Conservation (phyloP, 2,329 filamentous ascomycete species). For the Teratosphaeria nubilosa region DNA sequence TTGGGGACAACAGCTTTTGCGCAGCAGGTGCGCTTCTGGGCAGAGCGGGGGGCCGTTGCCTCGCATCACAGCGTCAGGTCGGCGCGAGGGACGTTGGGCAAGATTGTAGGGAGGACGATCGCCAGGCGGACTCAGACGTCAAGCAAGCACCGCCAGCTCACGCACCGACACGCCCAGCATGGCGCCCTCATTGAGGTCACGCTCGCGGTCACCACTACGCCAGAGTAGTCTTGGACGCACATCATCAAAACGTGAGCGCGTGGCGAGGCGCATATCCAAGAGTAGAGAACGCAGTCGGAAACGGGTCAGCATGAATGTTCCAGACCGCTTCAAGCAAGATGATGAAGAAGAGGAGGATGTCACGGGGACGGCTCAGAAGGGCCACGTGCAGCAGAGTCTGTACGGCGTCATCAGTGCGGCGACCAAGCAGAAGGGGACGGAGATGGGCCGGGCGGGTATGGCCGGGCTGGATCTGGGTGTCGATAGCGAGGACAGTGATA, state of each 20-base stretch:
- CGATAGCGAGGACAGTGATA: slow-evolving; percentile 63
- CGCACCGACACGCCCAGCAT: background rate
- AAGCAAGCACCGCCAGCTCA: background rate
- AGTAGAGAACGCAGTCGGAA: background rate
- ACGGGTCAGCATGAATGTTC: slow-evolving; percentile 11
- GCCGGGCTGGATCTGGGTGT: slow-evolving; percentile 66
- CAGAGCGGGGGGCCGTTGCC: background rate
- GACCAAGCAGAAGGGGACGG: slow-evolving; percentile 48
- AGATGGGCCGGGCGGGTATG: background rate
- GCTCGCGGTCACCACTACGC: background rate
- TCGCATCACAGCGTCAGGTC: background rate
- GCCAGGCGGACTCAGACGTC: background rate
- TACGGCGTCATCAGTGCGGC: slow-evolving; percentile 88
- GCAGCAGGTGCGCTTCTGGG: background rate
- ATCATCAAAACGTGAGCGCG: background rate
- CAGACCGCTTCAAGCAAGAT: slow-evolving; percentile 16
- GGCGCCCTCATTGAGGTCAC: background rate
- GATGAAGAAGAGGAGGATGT: slow-evolving; percentile 39
- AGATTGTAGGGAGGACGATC: background rate
- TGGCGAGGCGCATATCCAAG: background rate
- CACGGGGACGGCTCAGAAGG: slow-evolving; percentile 44
- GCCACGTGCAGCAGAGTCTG: slow-evolving; percentile 85
- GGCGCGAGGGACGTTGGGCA: background rate
- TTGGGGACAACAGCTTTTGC: background rate
- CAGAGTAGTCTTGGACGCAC: background rate